Conservation (phyloP, 2,329 filamentous ascomycete genomes). For the Seiridium unicorne region DNA sequence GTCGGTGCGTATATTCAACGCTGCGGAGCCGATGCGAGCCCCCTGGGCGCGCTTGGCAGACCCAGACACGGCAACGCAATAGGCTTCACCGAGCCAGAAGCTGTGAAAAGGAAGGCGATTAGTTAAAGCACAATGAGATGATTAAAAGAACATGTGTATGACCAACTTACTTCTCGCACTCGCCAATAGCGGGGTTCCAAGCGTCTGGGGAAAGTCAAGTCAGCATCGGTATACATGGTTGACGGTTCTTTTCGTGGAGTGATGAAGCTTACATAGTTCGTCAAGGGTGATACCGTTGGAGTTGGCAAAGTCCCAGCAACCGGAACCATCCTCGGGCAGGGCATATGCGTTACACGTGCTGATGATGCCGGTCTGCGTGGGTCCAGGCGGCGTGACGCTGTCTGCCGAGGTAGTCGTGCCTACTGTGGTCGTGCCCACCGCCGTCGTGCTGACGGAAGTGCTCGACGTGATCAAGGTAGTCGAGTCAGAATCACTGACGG, state of each 20-base stretch:
- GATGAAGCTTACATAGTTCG: not conserved
- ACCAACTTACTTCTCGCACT: not conserved
- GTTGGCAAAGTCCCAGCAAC: constrained; percentile 14
- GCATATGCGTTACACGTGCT: constrained; percentile 24
- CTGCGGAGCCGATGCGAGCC: no score
- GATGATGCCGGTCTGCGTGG: constrained; percentile 23
- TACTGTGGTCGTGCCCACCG: not conserved
- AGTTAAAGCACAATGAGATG: not conserved
- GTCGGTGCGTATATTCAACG: not conserved
- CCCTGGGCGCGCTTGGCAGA: not conserved
- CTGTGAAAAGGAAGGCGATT: not conserved
- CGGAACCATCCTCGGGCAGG: constrained; percentile 17
- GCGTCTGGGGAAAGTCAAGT: not conserved
- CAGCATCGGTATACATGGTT: not conserved
- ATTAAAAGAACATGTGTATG: not conserved
- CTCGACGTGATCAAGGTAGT: no score
- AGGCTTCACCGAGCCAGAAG: not conserved
- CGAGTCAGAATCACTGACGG: no score
- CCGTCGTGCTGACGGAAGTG: no score
- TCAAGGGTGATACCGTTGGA: not conserved
- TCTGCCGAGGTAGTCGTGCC: not conserved
- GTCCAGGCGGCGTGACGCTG: constrained; percentile 13
- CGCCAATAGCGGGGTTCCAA: not conserved
- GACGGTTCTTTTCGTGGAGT: not conserved
- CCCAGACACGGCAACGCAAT: not conserved